Percentiles rank a stretch among this genome's conserved stretches.
phyloP scores from a whole-genome alignment of 306 rosid species.

The Crotalaria pallida region DNA sequence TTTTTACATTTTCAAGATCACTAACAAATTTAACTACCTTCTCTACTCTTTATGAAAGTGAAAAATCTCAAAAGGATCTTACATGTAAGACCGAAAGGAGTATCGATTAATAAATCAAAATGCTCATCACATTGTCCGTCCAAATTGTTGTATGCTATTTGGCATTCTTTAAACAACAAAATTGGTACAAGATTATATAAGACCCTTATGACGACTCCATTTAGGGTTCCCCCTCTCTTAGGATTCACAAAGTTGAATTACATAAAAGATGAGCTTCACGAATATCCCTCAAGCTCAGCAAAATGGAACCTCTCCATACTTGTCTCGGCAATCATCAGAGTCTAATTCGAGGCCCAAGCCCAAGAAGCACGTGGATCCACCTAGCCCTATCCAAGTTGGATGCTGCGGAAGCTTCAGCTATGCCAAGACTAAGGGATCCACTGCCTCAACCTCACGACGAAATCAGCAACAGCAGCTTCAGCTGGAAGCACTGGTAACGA shows the following conservation, averaged over 20 bases:
- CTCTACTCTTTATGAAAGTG: no score
- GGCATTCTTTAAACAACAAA: conserved; percentile 4
- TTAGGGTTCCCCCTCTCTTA: not conserved
- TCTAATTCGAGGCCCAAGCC: not conserved
- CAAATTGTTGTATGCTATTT: conserved; percentile 5
- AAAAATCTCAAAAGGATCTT: no score
- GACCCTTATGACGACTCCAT: not conserved
- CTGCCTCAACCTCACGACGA: conserved; percentile 17
- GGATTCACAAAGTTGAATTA: not conserved
- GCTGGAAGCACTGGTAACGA: conserved; percentile 36
- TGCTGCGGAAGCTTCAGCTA: conserved; percentile 32
- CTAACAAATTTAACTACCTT: no score
- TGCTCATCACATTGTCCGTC: conserved; percentile 23
- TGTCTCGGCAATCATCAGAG: conserved; percentile 3
- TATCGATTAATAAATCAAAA: not conserved
- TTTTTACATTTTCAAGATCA: no score
- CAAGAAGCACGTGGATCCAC: not conserved
- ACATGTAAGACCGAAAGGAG: no score
- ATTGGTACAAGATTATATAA: not conserved
- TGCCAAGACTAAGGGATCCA: conserved; percentile 23
- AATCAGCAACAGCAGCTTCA: not conserved
- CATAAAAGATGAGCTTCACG: not conserved
- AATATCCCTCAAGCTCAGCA: not conserved
- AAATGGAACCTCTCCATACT: not conserved
- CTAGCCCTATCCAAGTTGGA: conserved; percentile 17